Conservation (phyloP, 2,329 filamentous ascomycete species). For the Epichloe sp. region DNA sequence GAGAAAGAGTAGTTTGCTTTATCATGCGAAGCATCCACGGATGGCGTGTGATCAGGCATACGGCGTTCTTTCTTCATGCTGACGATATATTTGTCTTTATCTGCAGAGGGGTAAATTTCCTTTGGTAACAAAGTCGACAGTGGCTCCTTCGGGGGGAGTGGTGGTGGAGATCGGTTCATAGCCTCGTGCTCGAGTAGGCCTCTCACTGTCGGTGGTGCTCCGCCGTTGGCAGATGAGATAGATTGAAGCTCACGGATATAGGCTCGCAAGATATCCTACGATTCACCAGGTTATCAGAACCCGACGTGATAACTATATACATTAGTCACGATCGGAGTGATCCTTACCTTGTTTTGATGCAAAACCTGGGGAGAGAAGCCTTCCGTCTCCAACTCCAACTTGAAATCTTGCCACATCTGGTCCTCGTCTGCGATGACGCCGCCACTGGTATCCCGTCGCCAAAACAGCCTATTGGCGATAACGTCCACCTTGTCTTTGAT, state of each 20-base stretch:
- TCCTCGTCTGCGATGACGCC: conserved; percentile 32
- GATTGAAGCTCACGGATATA: conserved; percentile 49
- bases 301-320: background rate
- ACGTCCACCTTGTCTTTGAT: conserved; percentile 49
- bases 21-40: conserved; percentile 13
- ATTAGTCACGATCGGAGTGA: background rate
- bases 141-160: conserved; percentile 8
- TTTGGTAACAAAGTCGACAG: conserved; percentile 20
- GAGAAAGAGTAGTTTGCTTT: conserved; percentile 23
- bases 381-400: conserved; percentile 42
- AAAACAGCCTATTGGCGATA: conserved; percentile 39
- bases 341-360: conserved; percentile 42
- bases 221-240: conserved; percentile 28
- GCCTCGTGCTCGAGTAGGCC: conserved; percentile 37
- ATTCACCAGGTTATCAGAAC: background rate
- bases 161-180: conserved; percentile 11
- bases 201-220: conserved; percentile 35
- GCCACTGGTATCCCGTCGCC: conserved; percentile 24
- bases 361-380: conserved; percentile 44
- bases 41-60: conserved; percentile 19
- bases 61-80: conserved; percentile 25
- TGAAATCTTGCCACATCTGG: conserved; percentile 44
- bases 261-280: conserved; percentile 43
- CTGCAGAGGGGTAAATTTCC: conserved; percentile 20
- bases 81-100: conserved; percentile 29